phyloP scores from a whole-genome alignment of 2,329 filamentous ascomycete genomes.

The Penicillium sp. region DNA sequence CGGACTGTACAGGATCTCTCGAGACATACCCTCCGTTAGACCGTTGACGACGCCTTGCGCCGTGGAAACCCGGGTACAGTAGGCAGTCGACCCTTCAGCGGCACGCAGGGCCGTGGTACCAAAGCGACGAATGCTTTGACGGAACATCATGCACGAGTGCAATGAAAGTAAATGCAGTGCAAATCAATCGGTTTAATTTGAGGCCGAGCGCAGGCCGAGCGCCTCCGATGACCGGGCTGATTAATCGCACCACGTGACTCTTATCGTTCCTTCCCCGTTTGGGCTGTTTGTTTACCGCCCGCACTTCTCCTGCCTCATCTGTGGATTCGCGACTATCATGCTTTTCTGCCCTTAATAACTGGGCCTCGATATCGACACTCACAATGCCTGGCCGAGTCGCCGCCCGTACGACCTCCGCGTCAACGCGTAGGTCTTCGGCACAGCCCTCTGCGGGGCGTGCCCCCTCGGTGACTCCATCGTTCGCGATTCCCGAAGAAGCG shows the following conservation, averaged over 20 bases:
- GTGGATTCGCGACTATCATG: constrained; percentile 19
- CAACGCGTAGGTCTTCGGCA: constrained; percentile 38
- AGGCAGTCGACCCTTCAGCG: constrained; percentile 49
- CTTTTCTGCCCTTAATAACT: constrained; percentile 16
- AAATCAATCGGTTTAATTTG: neutral
- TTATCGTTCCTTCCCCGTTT: constrained; percentile 36
- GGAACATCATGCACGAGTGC: constrained; percentile 55
- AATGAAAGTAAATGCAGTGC: constrained; percentile 4
- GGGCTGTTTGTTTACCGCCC: constrained; percentile 39
- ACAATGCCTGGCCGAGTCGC: constrained; percentile 40
- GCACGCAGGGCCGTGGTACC: constrained; percentile 57
- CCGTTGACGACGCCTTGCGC: constrained; percentile 74
- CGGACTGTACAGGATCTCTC: neutral
- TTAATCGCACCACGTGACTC: constrained; percentile 26
- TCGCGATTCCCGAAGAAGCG: constrained; percentile 60
- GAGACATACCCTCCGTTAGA: constrained; percentile 67
- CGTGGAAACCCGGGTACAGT: constrained; percentile 68
- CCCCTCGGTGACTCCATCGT: constrained; percentile 44
- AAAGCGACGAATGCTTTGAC: constrained; percentile 63
- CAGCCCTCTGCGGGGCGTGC: constrained; percentile 80
- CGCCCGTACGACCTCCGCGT: constrained; percentile 35
- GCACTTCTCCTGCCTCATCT: constrained; percentile 18
- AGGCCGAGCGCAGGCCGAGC: constrained; percentile 5
- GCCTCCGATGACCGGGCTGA: constrained; percentile 11
- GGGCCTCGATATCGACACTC: constrained; percentile 14